These are phyloP conservation scores for Striga hermonthica DNA, from an alignment of 305 asterid species.

Conservation along the genomic window DNA sequence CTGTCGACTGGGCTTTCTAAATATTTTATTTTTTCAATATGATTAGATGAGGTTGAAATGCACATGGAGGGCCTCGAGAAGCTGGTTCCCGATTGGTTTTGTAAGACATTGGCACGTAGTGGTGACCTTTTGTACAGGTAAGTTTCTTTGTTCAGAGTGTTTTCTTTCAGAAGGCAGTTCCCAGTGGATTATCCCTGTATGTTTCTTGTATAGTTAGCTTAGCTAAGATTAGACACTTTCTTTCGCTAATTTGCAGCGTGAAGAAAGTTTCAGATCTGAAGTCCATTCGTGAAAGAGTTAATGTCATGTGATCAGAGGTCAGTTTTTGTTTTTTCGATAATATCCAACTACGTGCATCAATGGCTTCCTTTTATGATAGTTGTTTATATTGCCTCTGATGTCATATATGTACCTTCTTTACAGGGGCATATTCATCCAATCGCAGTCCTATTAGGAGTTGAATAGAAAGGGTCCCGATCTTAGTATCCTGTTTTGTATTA, in stretches of 20 bases:
- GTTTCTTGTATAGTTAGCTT: slow-evolving; percentile 1
- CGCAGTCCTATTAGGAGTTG: background rate
- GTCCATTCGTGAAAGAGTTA: slow-evolving; percentile 49
- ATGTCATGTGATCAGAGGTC: slow-evolving; percentile 45
- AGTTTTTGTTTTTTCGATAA: slow-evolving; percentile 22
- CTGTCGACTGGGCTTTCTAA: background rate
- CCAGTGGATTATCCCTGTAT: background rate
- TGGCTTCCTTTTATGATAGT: slow-evolving; percentile 2
- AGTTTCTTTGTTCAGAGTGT: slow-evolving; percentile 26
- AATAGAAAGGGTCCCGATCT: too few species aligned
- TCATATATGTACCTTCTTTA: too few species aligned
- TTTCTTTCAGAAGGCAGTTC: slow-evolving; percentile 5
- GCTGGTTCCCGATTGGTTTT: slow-evolving; percentile 84
- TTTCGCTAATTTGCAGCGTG: slow-evolving; percentile 48
- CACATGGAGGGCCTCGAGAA: slow-evolving; percentile 70
- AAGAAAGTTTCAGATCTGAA: slow-evolving; percentile 53
- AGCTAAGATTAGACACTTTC: background rate
- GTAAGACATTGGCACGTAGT: slow-evolving; percentile 50
- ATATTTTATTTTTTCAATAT: slow-evolving; percentile 22
- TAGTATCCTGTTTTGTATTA: too few species aligned
- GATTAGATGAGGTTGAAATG: slow-evolving; percentile 61
- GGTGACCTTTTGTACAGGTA: slow-evolving; percentile 78
- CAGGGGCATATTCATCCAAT: slow-evolving; percentile 13
- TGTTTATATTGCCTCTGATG: slow-evolving; percentile 23
- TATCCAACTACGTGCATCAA: background rate